These are phyloP conservation scores for Ogataea parapolymorpha DNA, from an alignment of 805 yeast species.

Conservation along the genomic window DNA sequence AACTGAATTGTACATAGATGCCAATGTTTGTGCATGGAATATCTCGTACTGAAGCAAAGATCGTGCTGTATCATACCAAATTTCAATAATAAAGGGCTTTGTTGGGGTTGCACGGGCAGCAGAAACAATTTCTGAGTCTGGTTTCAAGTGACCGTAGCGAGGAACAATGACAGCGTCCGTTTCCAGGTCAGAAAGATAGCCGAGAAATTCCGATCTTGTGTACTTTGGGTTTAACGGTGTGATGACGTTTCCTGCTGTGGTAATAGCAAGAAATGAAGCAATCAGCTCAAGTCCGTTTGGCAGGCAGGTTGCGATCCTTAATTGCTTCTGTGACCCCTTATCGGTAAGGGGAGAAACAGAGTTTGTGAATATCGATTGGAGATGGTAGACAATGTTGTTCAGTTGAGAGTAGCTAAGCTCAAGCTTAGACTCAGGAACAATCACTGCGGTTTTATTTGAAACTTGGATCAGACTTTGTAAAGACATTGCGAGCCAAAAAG, in stretches of 20 bases:
- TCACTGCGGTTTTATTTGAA: constrained; percentile 40
- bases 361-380: constrained; percentile 45
- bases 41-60: constrained; percentile 40
- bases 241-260: constrained; percentile 55
- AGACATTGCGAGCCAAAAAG: constrained; percentile 4
- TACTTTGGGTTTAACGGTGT: constrained; percentile 69
- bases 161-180: constrained; percentile 59
- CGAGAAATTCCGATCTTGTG: constrained; percentile 58
- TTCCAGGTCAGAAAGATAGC: constrained; percentile 58
- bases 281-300: constrained; percentile 61
- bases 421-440: constrained; percentile 44
- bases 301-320: constrained; percentile 56
- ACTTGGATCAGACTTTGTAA: constrained; percentile 20
- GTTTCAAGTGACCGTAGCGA: constrained; percentile 39
- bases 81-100: constrained; percentile 54
- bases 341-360: constrained; percentile 40
- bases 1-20: constrained; percentile 19
- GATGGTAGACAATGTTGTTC: constrained; percentile 42
- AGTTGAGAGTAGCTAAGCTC: constrained; percentile 43
- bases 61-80: constrained; percentile 42
- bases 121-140: constrained; percentile 29
- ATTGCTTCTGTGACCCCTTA: constrained; percentile 32
- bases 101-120: constrained; percentile 32
- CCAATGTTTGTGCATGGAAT: constrained; percentile 14
- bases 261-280: constrained; percentile 52